A percentile compares a stretch with the other conserved stretches of the same genome.
Evolutionary conservation across 139 green algal species (phyloP).

Genomic region (Medakamo hakoo): DNA sequence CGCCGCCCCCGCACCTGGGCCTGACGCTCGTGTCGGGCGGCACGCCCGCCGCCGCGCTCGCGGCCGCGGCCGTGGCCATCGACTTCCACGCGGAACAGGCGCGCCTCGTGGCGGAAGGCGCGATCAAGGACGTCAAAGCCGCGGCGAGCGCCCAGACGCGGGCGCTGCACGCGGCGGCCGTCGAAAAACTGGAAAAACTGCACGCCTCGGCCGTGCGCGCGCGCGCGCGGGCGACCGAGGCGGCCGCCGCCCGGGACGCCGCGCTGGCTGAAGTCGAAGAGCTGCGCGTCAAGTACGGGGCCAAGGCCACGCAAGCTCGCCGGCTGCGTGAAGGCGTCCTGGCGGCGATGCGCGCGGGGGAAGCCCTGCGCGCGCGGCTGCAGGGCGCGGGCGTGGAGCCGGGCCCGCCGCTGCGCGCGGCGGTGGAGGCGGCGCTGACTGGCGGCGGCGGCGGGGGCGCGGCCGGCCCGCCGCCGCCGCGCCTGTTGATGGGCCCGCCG

Average conservation of each 20-base stretch:
- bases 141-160: no score
- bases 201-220: background rate
- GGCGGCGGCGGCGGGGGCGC: no score
- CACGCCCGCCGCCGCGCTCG: background rate
- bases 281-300: background rate
- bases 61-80: background rate
- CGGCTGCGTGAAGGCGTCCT: background rate
- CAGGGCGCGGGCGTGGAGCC: no score
- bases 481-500: no score
- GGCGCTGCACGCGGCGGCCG: no score
- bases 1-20: background rate
- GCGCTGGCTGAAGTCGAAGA: background rate
- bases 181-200: background rate
- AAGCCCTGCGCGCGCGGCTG: no score
- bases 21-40: background rate
- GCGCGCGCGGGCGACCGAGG: background rate
- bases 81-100: background rate
- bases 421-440: no score
- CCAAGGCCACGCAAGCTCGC: background rate
- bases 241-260: no score
- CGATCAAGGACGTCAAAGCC: background rate
- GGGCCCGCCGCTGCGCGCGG: no score
- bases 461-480: no score
- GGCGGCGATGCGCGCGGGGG: no score
- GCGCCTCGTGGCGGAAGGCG: no score